Conservation (phyloP, 176 grass and related monocot genomes). For the Carex cristatella region DNA sequence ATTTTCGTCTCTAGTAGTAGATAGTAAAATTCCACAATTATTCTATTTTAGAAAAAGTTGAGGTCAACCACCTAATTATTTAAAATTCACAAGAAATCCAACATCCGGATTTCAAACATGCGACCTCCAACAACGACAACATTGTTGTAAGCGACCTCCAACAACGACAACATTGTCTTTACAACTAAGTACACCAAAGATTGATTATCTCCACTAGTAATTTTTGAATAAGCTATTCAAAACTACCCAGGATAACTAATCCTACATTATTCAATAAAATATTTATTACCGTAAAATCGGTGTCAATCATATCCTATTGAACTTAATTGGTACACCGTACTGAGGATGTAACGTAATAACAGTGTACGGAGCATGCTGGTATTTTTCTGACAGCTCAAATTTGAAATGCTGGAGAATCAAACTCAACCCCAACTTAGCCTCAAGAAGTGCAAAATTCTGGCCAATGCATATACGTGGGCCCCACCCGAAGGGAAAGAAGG, state of each 20-base stretch:
- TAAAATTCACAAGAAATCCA: too few relatives aligned
- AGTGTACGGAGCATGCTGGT: conserved; percentile 45
- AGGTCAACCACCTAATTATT: too few relatives aligned
- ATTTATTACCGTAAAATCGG: background rate
- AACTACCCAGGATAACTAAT: background rate
- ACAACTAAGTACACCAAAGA: too few relatives aligned
- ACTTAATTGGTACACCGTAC: conserved; percentile 52
- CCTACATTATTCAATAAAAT: background rate
- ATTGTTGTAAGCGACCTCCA: too few relatives aligned
- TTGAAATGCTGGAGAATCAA: conserved; percentile 63
- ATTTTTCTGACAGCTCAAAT: conserved; percentile 51
- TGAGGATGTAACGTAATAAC: conserved; percentile 54
- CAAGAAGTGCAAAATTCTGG: conserved; percentile 55
- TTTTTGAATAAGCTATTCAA: too few relatives aligned
- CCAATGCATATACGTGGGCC: conserved; percentile 67
- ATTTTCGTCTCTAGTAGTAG: background rate
- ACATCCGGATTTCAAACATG: too few relatives aligned
- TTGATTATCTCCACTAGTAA: too few relatives aligned
- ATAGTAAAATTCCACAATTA: too few relatives aligned
- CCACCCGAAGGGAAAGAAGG: conserved; percentile 62
- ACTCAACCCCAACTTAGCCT: conserved; percentile 57
- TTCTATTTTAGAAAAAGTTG: too few relatives aligned
- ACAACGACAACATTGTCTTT: too few relatives aligned
- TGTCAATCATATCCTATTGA: conserved; percentile 38
- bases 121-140: too few relatives aligned